Percentiles rank a stretch among this genome's conserved stretches.
These are phyloP conservation scores for Proliferodiscus dingleyae DNA, from an alignment of 2,329 filamentous ascomycete genomes.

Conservation along the genomic window DNA sequence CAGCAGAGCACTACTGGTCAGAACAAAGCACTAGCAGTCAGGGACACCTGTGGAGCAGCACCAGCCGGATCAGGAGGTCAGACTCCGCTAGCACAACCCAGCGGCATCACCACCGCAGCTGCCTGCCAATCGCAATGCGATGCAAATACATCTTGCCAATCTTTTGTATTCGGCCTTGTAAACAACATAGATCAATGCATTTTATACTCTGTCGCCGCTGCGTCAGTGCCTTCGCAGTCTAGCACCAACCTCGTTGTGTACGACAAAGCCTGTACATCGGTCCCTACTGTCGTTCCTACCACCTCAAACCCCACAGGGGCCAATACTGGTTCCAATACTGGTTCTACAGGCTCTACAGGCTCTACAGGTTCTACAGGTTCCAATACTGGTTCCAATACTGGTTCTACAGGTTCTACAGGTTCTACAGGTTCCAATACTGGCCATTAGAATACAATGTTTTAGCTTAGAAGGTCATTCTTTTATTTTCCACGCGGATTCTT, in stretches of 20 bases:
- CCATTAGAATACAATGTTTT: too few relatives aligned
- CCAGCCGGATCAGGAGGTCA: slow-evolving; percentile 1
- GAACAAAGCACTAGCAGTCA: slow-evolving; percentile 2
- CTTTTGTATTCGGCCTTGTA: slow-evolving; percentile 19
- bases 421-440: too few relatives aligned
- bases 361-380: too few relatives aligned
- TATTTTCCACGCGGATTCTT: too few relatives aligned
- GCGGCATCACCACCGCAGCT: slow-evolving; percentile 7
- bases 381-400: slow-evolving; percentile 1
- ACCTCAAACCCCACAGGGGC: slow-evolving; percentile 7
- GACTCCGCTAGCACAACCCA: slow-evolving; percentile 2
- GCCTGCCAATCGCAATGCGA: slow-evolving; percentile 15
- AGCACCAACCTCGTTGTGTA: slow-evolving; percentile 10
- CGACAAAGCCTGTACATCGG: slow-evolving; percentile 11
- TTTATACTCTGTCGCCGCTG: slow-evolving; percentile 19
- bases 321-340: neutral
- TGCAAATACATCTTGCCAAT: slow-evolving; percentile 12
- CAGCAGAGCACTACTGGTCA: neutral
- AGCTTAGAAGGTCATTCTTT: too few relatives aligned
- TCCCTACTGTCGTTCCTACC: slow-evolving; percentile 13
- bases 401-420: too few relatives aligned
- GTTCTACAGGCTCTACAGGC: slow-evolving; percentile 2
- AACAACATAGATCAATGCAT: slow-evolving; percentile 16
- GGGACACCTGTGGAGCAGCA: slow-evolving; percentile 4
- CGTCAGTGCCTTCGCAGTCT: slow-evolving; percentile 17